These are phyloP conservation scores for Hypoxylon perforatum DNA, from an alignment of 495 filamentous ascomycete genomes.

Conservation along the genomic window DNA sequence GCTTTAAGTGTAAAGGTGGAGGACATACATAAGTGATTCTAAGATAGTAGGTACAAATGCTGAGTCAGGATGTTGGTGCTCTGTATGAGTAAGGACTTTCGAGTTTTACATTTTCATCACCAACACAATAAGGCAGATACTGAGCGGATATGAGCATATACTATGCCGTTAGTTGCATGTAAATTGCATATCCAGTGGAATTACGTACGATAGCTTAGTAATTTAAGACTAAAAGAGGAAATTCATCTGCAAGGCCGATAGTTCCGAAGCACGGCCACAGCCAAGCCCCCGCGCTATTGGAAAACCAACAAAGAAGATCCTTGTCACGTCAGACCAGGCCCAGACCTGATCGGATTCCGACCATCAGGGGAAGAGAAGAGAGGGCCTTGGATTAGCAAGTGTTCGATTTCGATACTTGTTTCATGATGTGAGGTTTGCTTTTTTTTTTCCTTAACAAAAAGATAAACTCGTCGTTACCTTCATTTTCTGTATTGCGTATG, in stretches of 20 bases:
- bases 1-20: background rate
- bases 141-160: no score
- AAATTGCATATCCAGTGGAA: background rate
- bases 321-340: background rate
- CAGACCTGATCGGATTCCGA: background rate
- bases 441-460: constrained; percentile 16
- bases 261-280: constrained; percentile 20
- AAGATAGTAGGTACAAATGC: no score
- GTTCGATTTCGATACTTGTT: constrained; percentile 5
- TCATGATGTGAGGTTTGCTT: constrained; percentile 38
- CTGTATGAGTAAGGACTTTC: no score
- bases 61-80: no score
- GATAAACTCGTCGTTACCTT: constrained; percentile 21
- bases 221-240: background rate
- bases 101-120: no score
- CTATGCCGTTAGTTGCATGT: no score
- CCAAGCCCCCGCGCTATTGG: constrained; percentile 12
- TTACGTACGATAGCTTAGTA: background rate
- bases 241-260: background rate
- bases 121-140: no score
- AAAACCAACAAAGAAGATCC: background rate
- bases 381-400: background rate
- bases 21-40: background rate
- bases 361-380: constrained; percentile 16
- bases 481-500: constrained; percentile 6